These are phyloP conservation scores for Cytidiella melzeri DNA, from an alignment of 768 basidiomycete species.

Conservation along the genomic window DNA sequence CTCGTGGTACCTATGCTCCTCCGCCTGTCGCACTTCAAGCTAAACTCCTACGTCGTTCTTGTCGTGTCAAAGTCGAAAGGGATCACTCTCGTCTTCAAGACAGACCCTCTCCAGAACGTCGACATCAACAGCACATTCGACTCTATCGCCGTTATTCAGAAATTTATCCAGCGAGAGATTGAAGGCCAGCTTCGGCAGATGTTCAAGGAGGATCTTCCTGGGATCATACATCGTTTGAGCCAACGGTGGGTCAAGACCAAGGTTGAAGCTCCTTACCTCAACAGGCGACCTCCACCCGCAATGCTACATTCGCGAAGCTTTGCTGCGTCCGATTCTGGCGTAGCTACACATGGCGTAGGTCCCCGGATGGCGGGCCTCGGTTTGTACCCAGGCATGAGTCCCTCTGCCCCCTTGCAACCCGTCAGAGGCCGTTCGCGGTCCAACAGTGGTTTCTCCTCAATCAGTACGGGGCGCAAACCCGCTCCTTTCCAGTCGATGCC, in stretches of 20 bases:
- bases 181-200: conserved; percentile 96
- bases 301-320: conserved; percentile 11
- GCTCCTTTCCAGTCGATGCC: conserved; percentile 13
- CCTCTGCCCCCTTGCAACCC: neutral
- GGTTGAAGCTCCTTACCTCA: conserved; percentile 85
- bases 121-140: conserved; percentile 98
- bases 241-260: conserved; percentile 95
- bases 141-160: conserved; percentile 95
- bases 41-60: conserved; percentile 93
- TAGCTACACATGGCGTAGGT: conserved; percentile 14
- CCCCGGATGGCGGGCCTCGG: conserved; percentile 15
- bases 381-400: conserved; percentile 10
- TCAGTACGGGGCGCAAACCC: conserved; percentile 18
- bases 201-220: conserved; percentile 95
- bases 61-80: conserved; percentile 98
- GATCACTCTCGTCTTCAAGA: conserved; percentile 99
- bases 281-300: conserved; percentile 40
- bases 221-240: conserved; percentile 92
- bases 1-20: conserved; percentile 98
- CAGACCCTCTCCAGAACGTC: conserved; percentile 95
- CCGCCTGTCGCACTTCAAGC: conserved; percentile 89
- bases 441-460: conserved; percentile 15
- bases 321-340: conserved; percentile 14
- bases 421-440: conserved; percentile 3
- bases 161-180: conserved; percentile 96